These are phyloP conservation scores for Podila horticola DNA, from an alignment of 192 early-diverging fungal species.

Conservation along the genomic window DNA sequence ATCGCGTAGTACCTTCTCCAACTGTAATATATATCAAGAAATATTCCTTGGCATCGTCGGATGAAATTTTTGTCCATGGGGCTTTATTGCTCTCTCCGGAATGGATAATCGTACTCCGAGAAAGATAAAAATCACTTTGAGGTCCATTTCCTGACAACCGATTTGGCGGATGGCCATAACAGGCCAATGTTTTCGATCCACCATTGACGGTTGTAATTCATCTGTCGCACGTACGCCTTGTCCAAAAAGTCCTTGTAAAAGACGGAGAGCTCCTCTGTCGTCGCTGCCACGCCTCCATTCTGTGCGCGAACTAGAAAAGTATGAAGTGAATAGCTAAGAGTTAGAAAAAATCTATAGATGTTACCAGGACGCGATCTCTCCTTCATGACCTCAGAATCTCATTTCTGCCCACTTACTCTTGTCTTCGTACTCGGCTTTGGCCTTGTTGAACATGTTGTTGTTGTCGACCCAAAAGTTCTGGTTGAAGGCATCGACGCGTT, in stretches of 20 bases:
- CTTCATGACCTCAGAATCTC: not conserved
- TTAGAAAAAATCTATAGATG: too few relatives aligned
- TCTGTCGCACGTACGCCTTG: slow-evolving; percentile 65
- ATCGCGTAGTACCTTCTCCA: not conserved
- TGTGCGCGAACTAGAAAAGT: slow-evolving; percentile 48
- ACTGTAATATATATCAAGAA: not conserved
- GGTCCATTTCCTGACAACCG: slow-evolving; percentile 49
- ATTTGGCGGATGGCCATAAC: slow-evolving; percentile 61
- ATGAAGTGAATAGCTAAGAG: not conserved
- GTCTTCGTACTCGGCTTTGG: slow-evolving; percentile 62
- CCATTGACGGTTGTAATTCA: slow-evolving; percentile 68
- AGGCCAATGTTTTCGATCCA: slow-evolving; percentile 62
- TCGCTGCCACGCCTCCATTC: slow-evolving; percentile 53
- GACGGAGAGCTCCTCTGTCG: slow-evolving; percentile 61
- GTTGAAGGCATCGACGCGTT: slow-evolving; percentile 63
- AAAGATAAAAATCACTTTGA: not conserved
- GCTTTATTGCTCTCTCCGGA: not conserved
- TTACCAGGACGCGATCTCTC: not conserved
- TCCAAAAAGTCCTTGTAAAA: slow-evolving; percentile 71
- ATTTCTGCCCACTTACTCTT: slow-evolving; percentile 41
- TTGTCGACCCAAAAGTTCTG: slow-evolving; percentile 68
- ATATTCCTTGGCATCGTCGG: not conserved
- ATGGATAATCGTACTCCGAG: not conserved
- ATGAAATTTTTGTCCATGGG: not conserved
- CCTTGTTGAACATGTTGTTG: slow-evolving; percentile 60